Evolutionary conservation across 2,329 filamentous ascomycete species (phyloP), one percentile per base, ranked within the genome.

Genomic region (Aspergillus brasiliensis): DNA sequence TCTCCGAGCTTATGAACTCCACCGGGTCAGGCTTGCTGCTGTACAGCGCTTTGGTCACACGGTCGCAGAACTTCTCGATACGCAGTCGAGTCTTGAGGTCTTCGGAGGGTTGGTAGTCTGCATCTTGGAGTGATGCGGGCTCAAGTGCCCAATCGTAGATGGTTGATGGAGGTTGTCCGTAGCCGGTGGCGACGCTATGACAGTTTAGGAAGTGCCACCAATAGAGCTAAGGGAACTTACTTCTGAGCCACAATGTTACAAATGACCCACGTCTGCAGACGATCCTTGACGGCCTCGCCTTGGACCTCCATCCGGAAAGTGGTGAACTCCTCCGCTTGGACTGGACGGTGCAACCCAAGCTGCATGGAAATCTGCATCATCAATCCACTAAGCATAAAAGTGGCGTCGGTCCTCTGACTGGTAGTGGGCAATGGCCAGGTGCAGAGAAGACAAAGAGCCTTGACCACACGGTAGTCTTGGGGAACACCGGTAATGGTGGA

Each of bases 281-380:
- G 80, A 71, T 89, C 86, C 38, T 84, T 82, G 57, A 88, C 79
- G 57, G 87, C 86, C 68, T 87, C 85, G 27, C 86, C 83, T 63
- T 82, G 77, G 13, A 87, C 73, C 57, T 86, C 76, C 65, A 80
- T 77, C 17, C 75, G 73, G 64, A 81, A 81, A 5, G 79, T 81
- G 4, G 75, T 79, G 59, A 81, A 81, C 60, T 81, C 79, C 67
- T 87, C 84, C 1, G 86, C 82, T 66, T 88, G 85, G 0, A 84
- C 85, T 0, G 86, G 86, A 31, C 85, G 81, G 67, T 88, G 86
- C 19, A 88, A 72, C 15, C 86, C 86, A 61, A 87, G 81, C 64
- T 88, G 85, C 81, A 87, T 85, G 11, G 86, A 85, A 56, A 87
- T 81, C 67, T 88, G 84, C 80, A 88, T 86, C 86, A 88, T 88